Evolutionary conservation across 352 stramenopile species (phyloP), one percentile per base, ranked within the genome.

Genomic region (Aphanomyces invadans): DNA sequence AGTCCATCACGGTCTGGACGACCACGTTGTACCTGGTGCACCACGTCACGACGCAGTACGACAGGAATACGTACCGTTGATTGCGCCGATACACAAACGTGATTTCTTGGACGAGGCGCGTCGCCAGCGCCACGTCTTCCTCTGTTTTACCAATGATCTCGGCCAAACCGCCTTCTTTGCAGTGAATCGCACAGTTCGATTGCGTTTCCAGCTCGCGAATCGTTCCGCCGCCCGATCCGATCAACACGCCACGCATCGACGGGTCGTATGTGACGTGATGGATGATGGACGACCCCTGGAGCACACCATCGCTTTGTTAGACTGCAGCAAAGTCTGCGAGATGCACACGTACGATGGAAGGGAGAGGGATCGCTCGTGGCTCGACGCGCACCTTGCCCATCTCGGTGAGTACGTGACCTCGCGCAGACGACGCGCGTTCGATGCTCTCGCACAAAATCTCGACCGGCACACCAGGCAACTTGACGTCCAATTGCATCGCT

Each of bases 401-500:
- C 60, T 74, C 71, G 65, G 80, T 73, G 19, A 98, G 70, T 62
- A 98, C 83, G 51, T 80, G 78, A 39, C 71, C 66, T 46, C 93
- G 79, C 32, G 86, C 89, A 57, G 86, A 77, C 71, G 86, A 89
- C 31, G 93, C 90, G 49, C 89, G 74, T 26, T 89, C 73, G 42
- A 98, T 74, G 36, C 81, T 93, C 49, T 97, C 76, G 56, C 76
- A 79, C 12, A 99, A 69, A 17, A 97, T 80, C 2, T 77, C 69
- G 53, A 96, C 69, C 3, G 89, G 87, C 26, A 98, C 78, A 28
- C 90, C 90, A 0, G 83, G 74, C 42, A 97, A 78, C 79, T 99
- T 98, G 38, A 98, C 94, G 75, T 99, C 96, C 29, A 99, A 75
- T 74, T 99, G 96, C 57, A 98, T 84, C 25, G 95, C 95, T 26